These are phyloP conservation scores for Epichloe typhina DNA, from an alignment of 2,329 filamentous ascomycete species.

Conservation along the genomic window DNA sequence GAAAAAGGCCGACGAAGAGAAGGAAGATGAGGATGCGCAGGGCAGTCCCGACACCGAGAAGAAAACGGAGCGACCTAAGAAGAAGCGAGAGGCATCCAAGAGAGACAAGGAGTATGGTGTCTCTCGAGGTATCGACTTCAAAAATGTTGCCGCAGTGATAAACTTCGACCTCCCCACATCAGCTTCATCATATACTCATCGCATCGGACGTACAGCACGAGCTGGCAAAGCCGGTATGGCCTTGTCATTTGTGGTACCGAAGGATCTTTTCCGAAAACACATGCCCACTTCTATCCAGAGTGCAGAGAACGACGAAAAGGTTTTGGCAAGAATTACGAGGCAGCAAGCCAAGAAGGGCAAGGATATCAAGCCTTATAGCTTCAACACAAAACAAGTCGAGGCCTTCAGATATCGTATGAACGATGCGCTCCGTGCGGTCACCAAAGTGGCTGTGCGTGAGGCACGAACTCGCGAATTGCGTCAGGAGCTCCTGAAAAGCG, in stretches of 20 bases:
- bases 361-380: constrained; percentile 79
- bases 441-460: constrained; percentile 77
- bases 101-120: constrained; percentile 82
- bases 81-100: constrained; percentile 37
- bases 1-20: constrained; percentile 26
- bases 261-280: constrained; percentile 74
- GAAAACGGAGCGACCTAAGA: constrained; percentile 16
- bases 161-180: constrained; percentile 91
- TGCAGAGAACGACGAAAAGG: constrained; percentile 70
- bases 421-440: constrained; percentile 82
- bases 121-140: constrained; percentile 89
- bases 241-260: constrained; percentile 84
- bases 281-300: constrained; percentile 68
- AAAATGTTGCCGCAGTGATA: constrained; percentile 84
- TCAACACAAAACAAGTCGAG: constrained; percentile 89
- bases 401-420: constrained; percentile 91
- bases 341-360: constrained; percentile 68
- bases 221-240: constrained; percentile 89
- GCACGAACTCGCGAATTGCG: constrained; percentile 78
- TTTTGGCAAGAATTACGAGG: constrained; percentile 66
- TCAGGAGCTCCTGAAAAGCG: constrained; percentile 81
- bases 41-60: constrained; percentile 10
- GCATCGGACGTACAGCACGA: constrained; percentile 84
- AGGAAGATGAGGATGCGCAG: constrained; percentile 30
- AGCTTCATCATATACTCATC: constrained; percentile 90